Evolutionary conservation across 140 eudicot genomes (phyloP).

Genomic region (Anethum foeniculum): DNA sequence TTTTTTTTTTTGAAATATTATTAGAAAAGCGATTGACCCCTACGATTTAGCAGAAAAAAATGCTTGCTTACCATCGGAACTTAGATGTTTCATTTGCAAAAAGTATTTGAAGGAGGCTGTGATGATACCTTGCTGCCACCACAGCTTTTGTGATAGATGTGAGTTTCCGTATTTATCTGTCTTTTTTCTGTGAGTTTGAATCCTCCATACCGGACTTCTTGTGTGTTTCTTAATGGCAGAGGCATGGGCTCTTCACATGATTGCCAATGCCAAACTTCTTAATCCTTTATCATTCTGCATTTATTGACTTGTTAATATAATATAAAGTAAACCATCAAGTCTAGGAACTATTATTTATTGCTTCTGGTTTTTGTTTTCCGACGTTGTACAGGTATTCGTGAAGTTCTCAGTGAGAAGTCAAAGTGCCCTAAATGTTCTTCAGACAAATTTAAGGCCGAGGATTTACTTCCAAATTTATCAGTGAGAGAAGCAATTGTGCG

Average conservation of each 20-base stretch:
- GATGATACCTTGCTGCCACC: constrained; percentile 94
- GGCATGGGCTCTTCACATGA: neutral
- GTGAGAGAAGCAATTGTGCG: constrained; percentile 73
- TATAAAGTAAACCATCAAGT: neutral
- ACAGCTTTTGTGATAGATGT: constrained; percentile 83
- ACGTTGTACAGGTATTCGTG: constrained; percentile 50
- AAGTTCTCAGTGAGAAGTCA: constrained; percentile 38
- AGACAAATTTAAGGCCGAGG: constrained; percentile 45
- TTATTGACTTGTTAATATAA: neutral
- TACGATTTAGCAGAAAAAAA: constrained; percentile 35
- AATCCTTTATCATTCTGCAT: neutral
- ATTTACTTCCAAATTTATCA: constrained; percentile 77
- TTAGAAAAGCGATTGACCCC: constrained; percentile 26
- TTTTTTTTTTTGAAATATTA: neutral
- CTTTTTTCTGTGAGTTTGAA: neutral
- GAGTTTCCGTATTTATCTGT: constrained; percentile 25
- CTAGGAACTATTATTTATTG: neutral
- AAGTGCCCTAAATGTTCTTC: constrained; percentile 85
- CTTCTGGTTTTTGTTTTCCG: constrained; percentile 5
- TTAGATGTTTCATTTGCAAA: constrained; percentile 70
- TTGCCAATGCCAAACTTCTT: neutral
- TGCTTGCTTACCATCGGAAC: constrained; percentile 55
- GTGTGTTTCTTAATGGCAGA: neutral
- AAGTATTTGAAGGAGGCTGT: constrained; percentile 79
- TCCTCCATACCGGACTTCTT: too few relatives aligned